Conservation (phyloP, 1,284 basidiomycete genomes). For the Golubevia pallescens region DNA sequence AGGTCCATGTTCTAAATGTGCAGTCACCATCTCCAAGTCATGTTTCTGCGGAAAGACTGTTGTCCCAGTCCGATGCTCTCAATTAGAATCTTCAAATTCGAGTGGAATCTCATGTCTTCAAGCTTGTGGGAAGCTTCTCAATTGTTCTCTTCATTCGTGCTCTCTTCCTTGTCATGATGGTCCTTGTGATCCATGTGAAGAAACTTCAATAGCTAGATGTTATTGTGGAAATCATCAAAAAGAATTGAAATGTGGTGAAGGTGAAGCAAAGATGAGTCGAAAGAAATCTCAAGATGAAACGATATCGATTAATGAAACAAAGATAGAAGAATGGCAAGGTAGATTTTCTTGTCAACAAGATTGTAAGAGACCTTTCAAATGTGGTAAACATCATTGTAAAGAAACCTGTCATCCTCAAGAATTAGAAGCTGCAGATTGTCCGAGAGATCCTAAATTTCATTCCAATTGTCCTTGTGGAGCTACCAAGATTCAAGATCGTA, state of each 20-base stretch:
- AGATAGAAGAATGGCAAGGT: no score
- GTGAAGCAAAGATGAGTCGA: conserved; percentile 20
- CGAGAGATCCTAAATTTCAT: conserved; percentile 36
- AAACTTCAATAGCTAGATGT: conserved; percentile 30
- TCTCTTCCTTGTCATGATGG: conserved; percentile 44
- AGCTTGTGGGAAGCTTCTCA: conserved; percentile 38
- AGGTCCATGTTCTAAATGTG: conserved; percentile 56
- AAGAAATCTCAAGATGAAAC: not conserved
- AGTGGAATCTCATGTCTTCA: conserved; percentile 47
- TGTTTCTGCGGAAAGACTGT: conserved; percentile 55
- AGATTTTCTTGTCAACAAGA: no score
- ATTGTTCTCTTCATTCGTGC: conserved; percentile 51
- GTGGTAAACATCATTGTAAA: conserved; percentile 46
- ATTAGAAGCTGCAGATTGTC: conserved; percentile 25
- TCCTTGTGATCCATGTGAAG: conserved; percentile 35
- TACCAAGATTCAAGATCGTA: conserved; percentile 21
- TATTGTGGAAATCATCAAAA: conserved; percentile 49
- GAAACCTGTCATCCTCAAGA: conserved; percentile 41
- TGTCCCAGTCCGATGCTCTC: conserved; percentile 50
- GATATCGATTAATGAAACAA: no score
- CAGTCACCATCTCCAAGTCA: conserved; percentile 43
- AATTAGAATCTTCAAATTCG: conserved; percentile 17
- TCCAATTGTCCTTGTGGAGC: conserved; percentile 54
- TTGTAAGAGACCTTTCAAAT: conserved; percentile 5
- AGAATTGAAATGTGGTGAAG: conserved; percentile 46